These are phyloP conservation scores for Lepidium africanum DNA, from an alignment of 345 rosid genomes.

Conservation along the genomic window DNA sequence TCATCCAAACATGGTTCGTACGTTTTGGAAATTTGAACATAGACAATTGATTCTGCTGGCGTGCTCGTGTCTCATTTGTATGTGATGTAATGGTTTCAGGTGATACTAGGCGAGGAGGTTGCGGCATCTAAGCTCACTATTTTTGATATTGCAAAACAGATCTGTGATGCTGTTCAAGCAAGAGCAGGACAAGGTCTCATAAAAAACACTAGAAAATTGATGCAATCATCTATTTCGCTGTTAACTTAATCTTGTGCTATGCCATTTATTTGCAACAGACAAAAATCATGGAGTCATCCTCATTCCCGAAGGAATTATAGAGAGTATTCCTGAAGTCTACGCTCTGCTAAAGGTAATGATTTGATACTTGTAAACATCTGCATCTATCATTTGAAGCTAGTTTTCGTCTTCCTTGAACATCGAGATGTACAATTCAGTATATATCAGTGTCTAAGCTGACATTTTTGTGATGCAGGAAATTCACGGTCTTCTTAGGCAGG, in stretches of 20 bases:
- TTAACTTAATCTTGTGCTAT: slow-evolving; percentile 16
- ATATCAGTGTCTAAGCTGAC: slow-evolving; percentile 5
- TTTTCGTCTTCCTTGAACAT: neutral
- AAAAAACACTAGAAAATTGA: slow-evolving; percentile 1
- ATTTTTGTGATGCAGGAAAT: slow-evolving; percentile 58
- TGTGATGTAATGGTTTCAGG: slow-evolving; percentile 37
- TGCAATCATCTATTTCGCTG: neutral
- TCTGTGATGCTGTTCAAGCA: slow-evolving; percentile 96
- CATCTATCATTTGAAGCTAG: neutral
- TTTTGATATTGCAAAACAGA: slow-evolving; percentile 79
- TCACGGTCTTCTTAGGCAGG: slow-evolving; percentile 63
- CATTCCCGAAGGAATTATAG: slow-evolving; percentile 96
- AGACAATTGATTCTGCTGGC: neutral
- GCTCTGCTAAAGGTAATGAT: slow-evolving; percentile 75
- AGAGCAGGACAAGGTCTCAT: slow-evolving; percentile 75
- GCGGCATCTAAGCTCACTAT: slow-evolving; percentile 98
- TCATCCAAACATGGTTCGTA: slow-evolving; percentile 91
- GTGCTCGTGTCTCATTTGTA: neutral
- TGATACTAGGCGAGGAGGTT: slow-evolving; percentile 94
- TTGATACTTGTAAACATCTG: neutral
- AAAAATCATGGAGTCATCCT: slow-evolving; percentile 94
- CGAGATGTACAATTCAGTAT: neutral
- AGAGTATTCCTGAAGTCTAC: slow-evolving; percentile 94
- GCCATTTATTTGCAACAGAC: slow-evolving; percentile 38
- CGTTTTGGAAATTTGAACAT: neutral